Percentiles rank a stretch among this genome's conserved stretches.
phyloP scores from a whole-genome alignment of 257 asterid species.

The Solanum sitiens region DNA sequence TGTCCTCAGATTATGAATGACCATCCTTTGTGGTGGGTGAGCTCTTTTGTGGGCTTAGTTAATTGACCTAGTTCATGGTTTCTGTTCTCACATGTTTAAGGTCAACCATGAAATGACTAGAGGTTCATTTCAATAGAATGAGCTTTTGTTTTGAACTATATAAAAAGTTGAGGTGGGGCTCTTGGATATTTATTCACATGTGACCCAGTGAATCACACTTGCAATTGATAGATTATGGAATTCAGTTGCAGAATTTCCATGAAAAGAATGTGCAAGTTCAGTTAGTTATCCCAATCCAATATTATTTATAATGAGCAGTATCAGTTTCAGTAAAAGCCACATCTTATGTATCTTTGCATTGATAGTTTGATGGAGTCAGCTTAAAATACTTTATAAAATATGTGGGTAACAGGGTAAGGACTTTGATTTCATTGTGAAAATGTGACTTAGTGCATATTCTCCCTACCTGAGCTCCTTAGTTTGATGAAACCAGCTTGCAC shows the following conservation, averaged over 20 bases:
- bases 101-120: neutral
- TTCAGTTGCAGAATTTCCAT: neutral
- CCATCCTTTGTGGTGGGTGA: neutral
- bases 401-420: neutral
- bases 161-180: neutral
- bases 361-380: neutral
- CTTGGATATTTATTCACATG: neutral
- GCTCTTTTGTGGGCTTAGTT: neutral
- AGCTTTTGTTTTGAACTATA: neutral
- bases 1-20: neutral
- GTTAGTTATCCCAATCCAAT: neutral
- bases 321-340: neutral
- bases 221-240: neutral
- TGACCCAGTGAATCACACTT: neutral
- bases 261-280: neutral
- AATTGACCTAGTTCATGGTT: neutral
- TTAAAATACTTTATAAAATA: neutral
- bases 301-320: neutral
- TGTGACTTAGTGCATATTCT: neutral
- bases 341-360: neutral
- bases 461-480: neutral
- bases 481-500: neutral
- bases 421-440: neutral
- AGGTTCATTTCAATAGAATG: neutral
- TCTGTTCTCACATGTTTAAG: neutral